phyloP scores from a whole-genome alignment of 2,329 filamentous ascomycete genomes.

The Claviceps quebecensis region DNA sequence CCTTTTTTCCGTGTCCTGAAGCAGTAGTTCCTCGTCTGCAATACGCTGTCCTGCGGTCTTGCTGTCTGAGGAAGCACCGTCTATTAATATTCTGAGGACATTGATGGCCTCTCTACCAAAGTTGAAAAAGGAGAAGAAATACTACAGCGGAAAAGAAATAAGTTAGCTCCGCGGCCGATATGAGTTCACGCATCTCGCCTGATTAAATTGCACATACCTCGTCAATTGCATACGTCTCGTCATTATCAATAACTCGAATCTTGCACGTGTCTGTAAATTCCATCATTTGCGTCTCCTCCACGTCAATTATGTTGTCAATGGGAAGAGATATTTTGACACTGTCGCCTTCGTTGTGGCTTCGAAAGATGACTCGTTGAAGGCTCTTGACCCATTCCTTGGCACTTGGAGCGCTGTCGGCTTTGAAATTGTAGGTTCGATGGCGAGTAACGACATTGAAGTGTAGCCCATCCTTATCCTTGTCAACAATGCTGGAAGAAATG shows the following conservation, averaged over 20 bases:
- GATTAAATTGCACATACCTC: conserved; percentile 41
- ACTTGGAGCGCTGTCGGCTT: conserved; percentile 72
- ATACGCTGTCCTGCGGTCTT: conserved; percentile 12
- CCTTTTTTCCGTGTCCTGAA: neutral
- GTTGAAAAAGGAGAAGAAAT: conserved; percentile 93
- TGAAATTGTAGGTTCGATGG: conserved; percentile 72
- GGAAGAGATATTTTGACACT: conserved; percentile 93
- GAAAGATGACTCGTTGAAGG: conserved; percentile 86
- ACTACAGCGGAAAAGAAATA: conserved; percentile 33
- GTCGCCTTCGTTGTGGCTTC: conserved; percentile 90
- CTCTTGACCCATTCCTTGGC: conserved; percentile 96
- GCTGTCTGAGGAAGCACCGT: conserved; percentile 40
- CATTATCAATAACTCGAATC: conserved; percentile 81
- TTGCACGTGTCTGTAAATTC: conserved; percentile 91
- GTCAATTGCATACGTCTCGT: conserved; percentile 88
- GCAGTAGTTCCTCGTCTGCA: conserved; percentile 7
- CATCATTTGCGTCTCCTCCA: conserved; percentile 82
- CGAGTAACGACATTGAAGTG: conserved; percentile 74
- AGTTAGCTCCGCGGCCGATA: neutral
- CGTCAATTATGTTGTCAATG: conserved; percentile 76
- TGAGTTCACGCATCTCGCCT: neutral
- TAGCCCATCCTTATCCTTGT: conserved; percentile 63
- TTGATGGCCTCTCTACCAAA: conserved; percentile 72
- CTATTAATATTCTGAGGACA: conserved; percentile 59
- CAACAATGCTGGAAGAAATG: conserved; percentile 67